These are phyloP conservation scores for Fraxinus angustifolia DNA, from an alignment of 305 asterid genomes.

Conservation along the genomic window DNA sequence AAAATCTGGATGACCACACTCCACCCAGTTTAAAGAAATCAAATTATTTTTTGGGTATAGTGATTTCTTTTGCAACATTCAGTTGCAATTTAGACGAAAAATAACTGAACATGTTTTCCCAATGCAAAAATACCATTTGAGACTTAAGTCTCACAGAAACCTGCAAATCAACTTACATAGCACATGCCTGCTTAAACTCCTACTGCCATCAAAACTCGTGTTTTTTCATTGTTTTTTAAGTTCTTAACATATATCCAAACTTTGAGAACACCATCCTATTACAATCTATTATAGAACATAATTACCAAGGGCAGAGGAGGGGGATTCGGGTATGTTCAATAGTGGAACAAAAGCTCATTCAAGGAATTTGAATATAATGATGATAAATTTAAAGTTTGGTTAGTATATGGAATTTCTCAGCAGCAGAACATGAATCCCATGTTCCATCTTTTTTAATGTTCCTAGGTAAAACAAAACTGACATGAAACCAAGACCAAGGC, in stretches of 20 bases:
- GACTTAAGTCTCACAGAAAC: not conserved
- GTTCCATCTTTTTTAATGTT: not conserved
- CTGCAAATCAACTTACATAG: not conserved
- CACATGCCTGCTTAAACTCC: not conserved
- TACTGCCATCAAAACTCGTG: not conserved
- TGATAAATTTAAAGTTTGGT: not conserved
- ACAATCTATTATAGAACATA: not conserved
- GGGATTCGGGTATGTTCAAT: not conserved
- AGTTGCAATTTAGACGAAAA: slow-evolving; percentile 8
- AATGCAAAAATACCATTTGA: not conserved
- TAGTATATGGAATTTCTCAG: slow-evolving; percentile 13
- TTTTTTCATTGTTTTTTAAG: not conserved
- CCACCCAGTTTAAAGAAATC: slow-evolving; percentile 8
- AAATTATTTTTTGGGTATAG: not conserved
- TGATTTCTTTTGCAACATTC: slow-evolving; percentile 13
- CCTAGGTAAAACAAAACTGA: not conserved
- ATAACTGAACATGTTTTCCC: not conserved
- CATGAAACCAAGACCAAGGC: not conserved
- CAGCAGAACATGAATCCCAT: slow-evolving; percentile 5
- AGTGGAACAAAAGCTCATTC: not conserved
- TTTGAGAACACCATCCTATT: not conserved
- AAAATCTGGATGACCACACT: not conserved
- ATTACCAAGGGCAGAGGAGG: not conserved
- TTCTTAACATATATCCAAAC: slow-evolving; percentile 23
- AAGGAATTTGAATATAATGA: not conserved